Evolutionary conservation across 2,329 filamentous ascomycete genomes (phyloP), one percentile per base, ranked within the genome.

Genomic region (Periglandula ipomoeae): DNA sequence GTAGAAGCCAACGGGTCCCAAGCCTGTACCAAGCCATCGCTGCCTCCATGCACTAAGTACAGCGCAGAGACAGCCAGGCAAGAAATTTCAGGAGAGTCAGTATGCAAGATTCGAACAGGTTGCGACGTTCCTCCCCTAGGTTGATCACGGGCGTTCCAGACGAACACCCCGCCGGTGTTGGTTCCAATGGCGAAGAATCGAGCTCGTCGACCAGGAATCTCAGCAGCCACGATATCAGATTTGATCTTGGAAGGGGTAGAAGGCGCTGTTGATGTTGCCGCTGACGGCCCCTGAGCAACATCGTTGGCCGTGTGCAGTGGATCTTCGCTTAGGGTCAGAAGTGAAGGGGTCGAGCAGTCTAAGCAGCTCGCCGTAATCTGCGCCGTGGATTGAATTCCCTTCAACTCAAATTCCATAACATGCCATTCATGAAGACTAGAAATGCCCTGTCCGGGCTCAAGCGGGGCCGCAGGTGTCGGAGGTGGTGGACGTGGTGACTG

Each of bases 1-100:
- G 78, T 85, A 2, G 91, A 97, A 1, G 84, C 88, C 42, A 98
- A 72, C n/a, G 87, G 87, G 69, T 98, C 93, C 93, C 93, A 98
- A 5, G 89, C 87, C 65, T 97, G 93, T 4, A 95, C 91, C 3
- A 97, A 78, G 1, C 93, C 91, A 66, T 98, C 93, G 56, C 87
- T 95, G 23, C 93, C 93, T 44, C 93, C 93, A 63, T 95, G 88
- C 6, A 97, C 86, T 15, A 98, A 69, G 61, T 95, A 94, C 15
- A 98, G 72, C 2, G 89, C 86, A 1, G 89, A 89, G 42, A 95
- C 65, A 5, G 85, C 93, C 15, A 98, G 67, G 52, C 83, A 88
- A 0, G 89, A 87, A 17, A 97, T 82, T 61, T 89, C 79, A 0
- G 91, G 89, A 0, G 91, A 97, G 41, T 95, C 89, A 0, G 93